phyloP scores from a whole-genome alignment of 2,329 filamentous ascomycete genomes.

The Chaetomium olivaceum region DNA sequence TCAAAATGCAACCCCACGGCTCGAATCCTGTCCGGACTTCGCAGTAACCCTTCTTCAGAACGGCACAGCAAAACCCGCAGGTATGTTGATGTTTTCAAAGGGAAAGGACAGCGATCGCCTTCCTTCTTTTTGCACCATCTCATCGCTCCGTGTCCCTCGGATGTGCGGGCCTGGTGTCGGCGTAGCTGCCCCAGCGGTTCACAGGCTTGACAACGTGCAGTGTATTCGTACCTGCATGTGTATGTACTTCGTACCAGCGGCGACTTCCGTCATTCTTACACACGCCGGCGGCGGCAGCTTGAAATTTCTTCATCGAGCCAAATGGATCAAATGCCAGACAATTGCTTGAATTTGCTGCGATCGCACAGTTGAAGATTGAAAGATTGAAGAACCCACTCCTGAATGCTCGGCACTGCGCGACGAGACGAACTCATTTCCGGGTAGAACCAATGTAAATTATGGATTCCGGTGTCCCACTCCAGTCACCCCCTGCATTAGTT shows the following conservation, averaged over 20 bases:
- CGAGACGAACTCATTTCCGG: conserved; percentile 22
- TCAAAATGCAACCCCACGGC: conserved; percentile 7
- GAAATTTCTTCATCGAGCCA: not conserved
- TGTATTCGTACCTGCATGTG: too few relatives aligned
- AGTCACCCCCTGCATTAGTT: not conserved
- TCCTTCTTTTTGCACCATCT: not conserved
- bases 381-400: not conserved
- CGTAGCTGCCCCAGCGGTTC: not conserved
- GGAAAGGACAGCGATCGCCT: not conserved
- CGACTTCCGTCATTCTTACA: not conserved
- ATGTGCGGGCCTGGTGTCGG: not conserved
- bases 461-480: not conserved
- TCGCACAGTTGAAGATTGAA: not conserved
- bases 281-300: not conserved
- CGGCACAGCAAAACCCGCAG: not conserved
- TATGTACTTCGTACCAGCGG: not conserved
- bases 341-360: not conserved
- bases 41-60: not conserved
- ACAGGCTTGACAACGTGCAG: not conserved
- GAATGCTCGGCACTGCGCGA: conserved; percentile 13
- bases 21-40: conserved; percentile 24
- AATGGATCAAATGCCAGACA: not conserved
- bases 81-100: not conserved
- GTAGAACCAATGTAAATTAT: not conserved
- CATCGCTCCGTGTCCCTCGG: not conserved